Evolutionary conservation across 768 basidiomycete genomes (phyloP), one percentile per base, ranked within the genome.

Genomic region (Termitomyces sp.): DNA sequence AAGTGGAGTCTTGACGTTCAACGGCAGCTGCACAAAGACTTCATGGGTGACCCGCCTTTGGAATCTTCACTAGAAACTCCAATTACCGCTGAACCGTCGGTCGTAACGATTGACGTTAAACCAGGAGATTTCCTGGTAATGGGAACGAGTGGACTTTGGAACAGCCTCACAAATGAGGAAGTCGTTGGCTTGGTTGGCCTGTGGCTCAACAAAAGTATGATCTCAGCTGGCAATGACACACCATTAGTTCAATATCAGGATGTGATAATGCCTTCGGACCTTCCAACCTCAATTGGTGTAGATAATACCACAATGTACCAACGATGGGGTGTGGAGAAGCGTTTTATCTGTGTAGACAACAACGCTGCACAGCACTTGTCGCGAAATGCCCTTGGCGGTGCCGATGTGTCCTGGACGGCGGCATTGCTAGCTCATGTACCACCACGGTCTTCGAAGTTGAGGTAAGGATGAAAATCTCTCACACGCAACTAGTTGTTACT

Each of bases 111-210:
- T 32, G 66, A 73, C 40, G 66, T 81, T 18, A 62, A 73, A 50
- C 73, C 77, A 1, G 79, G 78, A 26, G 81, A 82, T 60, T 84
- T 86, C 64, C 62, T 87, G 50, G 77, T 86, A 28, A 63, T 86
- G 64, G 82, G 75, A 0, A 77, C 79, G 1, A 77, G 77, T 60
- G 84, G 82, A 6, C 67, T 86, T 8, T 83, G 77, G 75, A 79
- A 85, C 45, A 73, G 74, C 49, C 70, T 86, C 56, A 77, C 78
- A 33, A 80, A 76, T 67, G 77, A 80, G 58, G 82, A 85, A 64
- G 80, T 76, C 4, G 81, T 85, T 43, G 81, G 80, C 0, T 73
- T 85, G 30, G 77, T 83, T 30, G 83, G 80, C 3, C 64, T 71
- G 28, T 81, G 80, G 76, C 65, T 80, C 30, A 66, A 76, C 20